Conservation (phyloP, 1,284 basidiomycete species). For the Apiotrichum mycotoxinovorans region DNA sequence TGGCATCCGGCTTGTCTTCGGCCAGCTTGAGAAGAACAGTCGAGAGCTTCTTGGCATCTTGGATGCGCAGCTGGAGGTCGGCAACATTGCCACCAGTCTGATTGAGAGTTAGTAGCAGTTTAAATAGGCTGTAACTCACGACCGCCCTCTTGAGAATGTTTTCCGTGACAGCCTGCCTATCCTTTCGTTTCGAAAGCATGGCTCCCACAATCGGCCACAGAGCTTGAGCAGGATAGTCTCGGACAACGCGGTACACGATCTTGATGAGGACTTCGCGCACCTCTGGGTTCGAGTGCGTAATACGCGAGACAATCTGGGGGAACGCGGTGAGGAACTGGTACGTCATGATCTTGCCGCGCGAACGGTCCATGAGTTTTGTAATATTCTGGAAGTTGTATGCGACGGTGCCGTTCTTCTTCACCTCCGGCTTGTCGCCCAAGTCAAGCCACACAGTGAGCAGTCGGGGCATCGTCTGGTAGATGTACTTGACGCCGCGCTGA, state of each 20-base stretch:
- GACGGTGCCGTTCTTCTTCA: conserved; percentile 20
- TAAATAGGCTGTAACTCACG: conserved; percentile 14
- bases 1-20: conserved; percentile 34
- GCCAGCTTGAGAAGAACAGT: conserved; percentile 36
- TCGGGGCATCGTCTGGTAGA: conserved; percentile 92
- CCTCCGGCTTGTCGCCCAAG: conserved; percentile 63
- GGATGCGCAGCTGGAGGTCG: conserved; percentile 48
- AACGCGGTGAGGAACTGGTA: conserved; percentile 94
- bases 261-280: conserved; percentile 65
- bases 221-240: conserved; percentile 83
- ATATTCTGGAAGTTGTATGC: conserved; percentile 39
- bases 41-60: conserved; percentile 39
- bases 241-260: conserved; percentile 72
- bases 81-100: conserved; percentile 1
- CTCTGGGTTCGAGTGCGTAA: conserved; percentile 71
- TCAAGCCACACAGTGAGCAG: conserved; percentile 95
- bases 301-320: conserved; percentile 93
- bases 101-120: not conserved
- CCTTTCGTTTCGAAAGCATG: conserved; percentile 72
- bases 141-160: conserved; percentile 37
- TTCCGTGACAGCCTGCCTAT: conserved; percentile 54
- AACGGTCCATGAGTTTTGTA: conserved; percentile 59
- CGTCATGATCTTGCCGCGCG: conserved; percentile 61
- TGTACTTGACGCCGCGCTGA: conserved; percentile 84
- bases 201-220: conserved; percentile 91